A percentile compares a stretch with the other conserved stretches of the same genome.
Evolutionary conservation across 805 yeast species (phyloP).

Genomic region (Saccharomyces paradoxus): DNA sequence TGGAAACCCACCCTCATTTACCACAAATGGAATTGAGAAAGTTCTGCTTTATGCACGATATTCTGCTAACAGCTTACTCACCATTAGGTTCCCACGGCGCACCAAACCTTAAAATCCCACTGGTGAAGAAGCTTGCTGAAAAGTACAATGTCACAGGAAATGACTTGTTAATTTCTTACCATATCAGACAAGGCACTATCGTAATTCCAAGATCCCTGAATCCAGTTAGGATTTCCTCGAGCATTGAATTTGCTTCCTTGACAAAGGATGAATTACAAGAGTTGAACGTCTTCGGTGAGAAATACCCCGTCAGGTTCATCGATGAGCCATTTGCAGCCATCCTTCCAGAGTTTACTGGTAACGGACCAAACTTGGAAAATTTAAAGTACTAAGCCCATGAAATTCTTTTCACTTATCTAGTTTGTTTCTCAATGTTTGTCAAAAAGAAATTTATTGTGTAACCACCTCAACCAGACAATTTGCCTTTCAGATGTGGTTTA

Average conservation of each 20-base stretch:
- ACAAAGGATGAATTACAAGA: slow-evolving; percentile 36
- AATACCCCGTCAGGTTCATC: slow-evolving; percentile 28
- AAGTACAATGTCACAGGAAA: slow-evolving; percentile 47
- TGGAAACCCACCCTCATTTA: slow-evolving; percentile 67
- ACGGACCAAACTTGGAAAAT: background rate
- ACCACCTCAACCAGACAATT: background rate
- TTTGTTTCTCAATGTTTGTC: background rate
- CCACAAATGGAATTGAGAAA: slow-evolving; percentile 54
- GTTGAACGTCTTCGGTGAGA: slow-evolving; percentile 29
- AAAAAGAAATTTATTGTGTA: background rate
- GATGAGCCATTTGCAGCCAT: slow-evolving; percentile 21
- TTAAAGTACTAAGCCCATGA: background rate
- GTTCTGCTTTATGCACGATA: slow-evolving; percentile 45
- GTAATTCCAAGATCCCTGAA: slow-evolving; percentile 68
- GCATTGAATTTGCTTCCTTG: slow-evolving; percentile 34
- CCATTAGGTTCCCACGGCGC: slow-evolving; percentile 63
- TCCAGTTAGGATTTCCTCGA: slow-evolving; percentile 46
- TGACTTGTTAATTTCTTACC: slow-evolving; percentile 56
- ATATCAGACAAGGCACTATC: slow-evolving; percentile 51
- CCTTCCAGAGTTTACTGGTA: slow-evolving; percentile 28
- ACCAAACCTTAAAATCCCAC: slow-evolving; percentile 47
- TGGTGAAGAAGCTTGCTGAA: slow-evolving; percentile 45
- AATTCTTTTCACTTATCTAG: background rate
- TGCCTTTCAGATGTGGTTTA: background rate
- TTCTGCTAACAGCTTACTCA: slow-evolving; percentile 48